Evolutionary conservation across 1,284 basidiomycete species (phyloP).

Genomic region (Ceraceosorus bombacis): DNA sequence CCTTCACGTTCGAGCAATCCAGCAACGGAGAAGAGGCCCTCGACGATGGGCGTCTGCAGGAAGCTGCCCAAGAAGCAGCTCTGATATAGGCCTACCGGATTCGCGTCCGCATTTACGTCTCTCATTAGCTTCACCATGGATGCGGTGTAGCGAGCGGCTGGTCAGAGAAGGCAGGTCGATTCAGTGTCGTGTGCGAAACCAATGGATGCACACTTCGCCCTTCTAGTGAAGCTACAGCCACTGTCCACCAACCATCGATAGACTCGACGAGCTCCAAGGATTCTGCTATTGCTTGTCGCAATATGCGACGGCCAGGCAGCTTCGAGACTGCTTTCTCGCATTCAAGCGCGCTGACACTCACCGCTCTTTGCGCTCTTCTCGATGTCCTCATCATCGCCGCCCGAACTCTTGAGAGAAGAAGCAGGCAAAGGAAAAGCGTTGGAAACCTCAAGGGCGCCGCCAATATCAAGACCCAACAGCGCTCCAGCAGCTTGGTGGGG

Average conservation of each 20-base stretch:
- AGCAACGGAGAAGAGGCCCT: constrained; percentile 55
- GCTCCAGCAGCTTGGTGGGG: constrained; percentile 36
- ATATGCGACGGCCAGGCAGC: too few species aligned
- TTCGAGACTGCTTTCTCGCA: too few species aligned
- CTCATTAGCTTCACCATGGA: constrained; percentile 78
- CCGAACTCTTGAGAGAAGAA: constrained; percentile 17
- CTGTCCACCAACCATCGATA: too few species aligned
- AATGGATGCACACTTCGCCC: too few species aligned
- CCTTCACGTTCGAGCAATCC: constrained; percentile 45
- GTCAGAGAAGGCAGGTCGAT: background rate
- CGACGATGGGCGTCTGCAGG: constrained; percentile 72
- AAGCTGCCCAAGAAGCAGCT: constrained; percentile 66
- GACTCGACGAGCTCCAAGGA: background rate
- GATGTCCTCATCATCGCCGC: constrained; percentile 35
- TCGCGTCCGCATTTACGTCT: constrained; percentile 88
- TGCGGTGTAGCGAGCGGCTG: constrained; percentile 60
- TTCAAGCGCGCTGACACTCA: constrained; percentile 2
- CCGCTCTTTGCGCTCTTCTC: constrained; percentile 34
- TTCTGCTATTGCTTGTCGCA: background rate
- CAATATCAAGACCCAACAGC: constrained; percentile 44
- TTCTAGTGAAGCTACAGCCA: too few species aligned
- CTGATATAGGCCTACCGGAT: constrained; percentile 93
- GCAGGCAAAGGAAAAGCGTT: constrained; percentile 44
- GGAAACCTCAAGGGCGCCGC: constrained; percentile 42
- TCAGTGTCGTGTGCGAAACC: too few species aligned